Evolutionary conservation across 352 stramenopile species (phyloP), one percentile per base, ranked within the genome.

Genomic region (Phytophthora kernoviae): DNA sequence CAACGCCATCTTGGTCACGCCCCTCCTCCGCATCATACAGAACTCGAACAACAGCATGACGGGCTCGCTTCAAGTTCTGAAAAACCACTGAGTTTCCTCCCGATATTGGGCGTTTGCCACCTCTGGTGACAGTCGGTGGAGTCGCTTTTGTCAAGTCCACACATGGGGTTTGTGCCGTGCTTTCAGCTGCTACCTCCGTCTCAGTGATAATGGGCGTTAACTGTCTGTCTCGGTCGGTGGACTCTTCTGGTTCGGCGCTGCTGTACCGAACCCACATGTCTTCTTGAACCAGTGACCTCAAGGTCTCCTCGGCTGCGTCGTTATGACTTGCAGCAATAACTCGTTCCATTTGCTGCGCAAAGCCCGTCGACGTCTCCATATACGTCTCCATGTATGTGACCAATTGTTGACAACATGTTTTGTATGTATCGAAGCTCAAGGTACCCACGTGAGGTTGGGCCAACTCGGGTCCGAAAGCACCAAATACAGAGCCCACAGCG

Each of bases 271-370:
- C 32, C 54, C 44, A 67, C 33, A 73, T 24, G 7, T 44, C 36
- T 26, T 40, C 17, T 9, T 17, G 20, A 5, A 61, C 39, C n/a
- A 79, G 59, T 10, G 68, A 72, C 11, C 41, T 48, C 22, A 90
- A 34, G 37, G 75, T 62, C 11, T 43, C 51, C 40, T 71, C 68
- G 0, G 68, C 60, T 3, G 71, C 60, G 17, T 73, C 70, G 30
- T 54, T 79, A 58, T 81, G 76, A 53, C 81, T 88, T 9, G 76
- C 74, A 27, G 76, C 47, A 24, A 90, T 85, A 24, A 90, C 58
- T 32, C 70, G 68, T 26, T 88, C 78, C 81, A 90, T 90, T 40
- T 90, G 64, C 61, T 77, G 46, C 15, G 54, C 36, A 53, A 90
- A 90, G 36, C 73, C 63, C 14, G 55, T 52, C 34, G 76, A 86